A percentile compares a stretch with the other conserved stretches of the same genome.
Evolutionary conservation across 495 filamentous ascomycete species (phyloP).

Genomic region (Opeltia flavorubescens): DNA sequence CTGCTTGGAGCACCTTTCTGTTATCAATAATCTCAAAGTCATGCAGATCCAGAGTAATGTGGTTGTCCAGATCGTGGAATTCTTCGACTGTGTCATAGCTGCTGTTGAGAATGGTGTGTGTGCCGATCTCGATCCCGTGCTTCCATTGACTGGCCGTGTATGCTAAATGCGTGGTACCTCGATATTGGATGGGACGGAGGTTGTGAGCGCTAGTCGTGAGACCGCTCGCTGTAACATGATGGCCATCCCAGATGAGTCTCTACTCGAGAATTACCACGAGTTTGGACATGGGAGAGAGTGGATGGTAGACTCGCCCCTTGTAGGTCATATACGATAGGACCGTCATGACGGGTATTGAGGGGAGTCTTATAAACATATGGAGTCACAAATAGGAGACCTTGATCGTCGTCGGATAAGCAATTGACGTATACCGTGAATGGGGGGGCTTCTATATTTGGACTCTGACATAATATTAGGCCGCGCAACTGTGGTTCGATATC

Average conservation of each 20-base stretch:
- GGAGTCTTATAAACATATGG: neutral
- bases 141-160: neutral
- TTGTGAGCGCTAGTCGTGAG: neutral
- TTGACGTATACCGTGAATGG: neutral
- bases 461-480: too few relatives aligned
- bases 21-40: neutral
- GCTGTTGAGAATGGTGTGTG: neutral
- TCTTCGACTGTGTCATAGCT: neutral
- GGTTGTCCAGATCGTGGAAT: neutral
- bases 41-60: neutral
- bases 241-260: neutral
- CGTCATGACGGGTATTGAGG: too few relatives aligned
- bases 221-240: neutral
- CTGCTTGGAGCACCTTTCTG: neutral
- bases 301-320: neutral
- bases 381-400: neutral
- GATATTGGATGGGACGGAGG: neutral
- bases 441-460: neutral
- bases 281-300: neutral
- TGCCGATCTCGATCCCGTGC: neutral
- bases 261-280: neutral
- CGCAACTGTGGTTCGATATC: too few relatives aligned
- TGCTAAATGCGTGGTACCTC: neutral
- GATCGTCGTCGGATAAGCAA: neutral
- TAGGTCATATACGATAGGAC: neutral